Percentiles rank a stretch among this genome's conserved stretches.
Conservation (phyloP, 306 rosid genomes). For the Castanospermum australe region DNA sequence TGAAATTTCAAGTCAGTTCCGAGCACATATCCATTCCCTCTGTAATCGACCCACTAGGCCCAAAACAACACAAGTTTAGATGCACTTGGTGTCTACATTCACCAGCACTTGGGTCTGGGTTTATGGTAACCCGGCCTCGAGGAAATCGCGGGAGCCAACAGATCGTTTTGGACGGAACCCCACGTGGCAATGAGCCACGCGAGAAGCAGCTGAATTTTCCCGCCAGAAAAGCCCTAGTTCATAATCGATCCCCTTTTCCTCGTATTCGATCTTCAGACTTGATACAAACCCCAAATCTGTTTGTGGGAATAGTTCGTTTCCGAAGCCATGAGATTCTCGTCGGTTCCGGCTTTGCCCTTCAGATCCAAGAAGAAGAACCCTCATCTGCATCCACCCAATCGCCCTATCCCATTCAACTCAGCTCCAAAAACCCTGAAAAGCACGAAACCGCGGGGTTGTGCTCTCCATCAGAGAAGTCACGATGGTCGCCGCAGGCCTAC, state of each 20-base stretch:
- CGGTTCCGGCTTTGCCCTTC: slow-evolving; percentile 25
- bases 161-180: slow-evolving; percentile 60
- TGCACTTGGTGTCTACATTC: too few species aligned
- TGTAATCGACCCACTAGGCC: background rate
- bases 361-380: slow-evolving; percentile 52
- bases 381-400: slow-evolving; percentile 22
- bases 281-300: background rate
- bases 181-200: slow-evolving; percentile 33
- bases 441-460: slow-evolving; percentile 48
- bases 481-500: slow-evolving; percentile 42
- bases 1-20: background rate
- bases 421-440: slow-evolving; percentile 67
- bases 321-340: slow-evolving; percentile 45
- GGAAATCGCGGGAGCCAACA: slow-evolving; percentile 57
- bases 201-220: slow-evolving; percentile 28
- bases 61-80: background rate
- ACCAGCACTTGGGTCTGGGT: too few species aligned
- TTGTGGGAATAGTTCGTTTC: background rate
- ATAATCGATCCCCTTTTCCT: background rate
- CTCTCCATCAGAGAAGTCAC: slow-evolving; percentile 44
- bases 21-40: too few species aligned
- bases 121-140: too few species aligned
- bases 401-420: slow-evolving; percentile 15
- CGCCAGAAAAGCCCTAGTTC: slow-evolving; percentile 37
- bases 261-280: too few species aligned